Percentiles rank a stretch among this genome's conserved stretches.
Conservation (phyloP, 768 basidiomycete species). For the Leccinum obscurum region DNA sequence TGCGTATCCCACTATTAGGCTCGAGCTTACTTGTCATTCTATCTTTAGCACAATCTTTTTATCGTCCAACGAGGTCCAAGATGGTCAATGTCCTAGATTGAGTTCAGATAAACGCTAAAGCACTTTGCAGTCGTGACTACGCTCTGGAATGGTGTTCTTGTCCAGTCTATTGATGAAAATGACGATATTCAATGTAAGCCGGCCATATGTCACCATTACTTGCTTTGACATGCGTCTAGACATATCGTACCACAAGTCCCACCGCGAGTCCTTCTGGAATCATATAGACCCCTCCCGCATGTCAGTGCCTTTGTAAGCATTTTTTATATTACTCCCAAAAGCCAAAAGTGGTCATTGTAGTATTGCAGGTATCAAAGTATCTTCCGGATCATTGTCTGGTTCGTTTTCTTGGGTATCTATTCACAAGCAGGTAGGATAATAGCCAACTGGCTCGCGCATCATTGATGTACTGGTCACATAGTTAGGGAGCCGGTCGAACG, state of each 20-base stretch:
- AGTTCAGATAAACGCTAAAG: slow-evolving; percentile 6
- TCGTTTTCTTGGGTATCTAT: slow-evolving; percentile 76
- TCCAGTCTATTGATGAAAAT: slow-evolving; percentile 74
- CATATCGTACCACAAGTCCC: slow-evolving; percentile 60
- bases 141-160: slow-evolving; percentile 80
- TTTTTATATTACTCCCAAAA: background rate
- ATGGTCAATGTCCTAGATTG: slow-evolving; percentile 46
- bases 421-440: slow-evolving; percentile 71
- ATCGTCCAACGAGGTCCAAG: slow-evolving; percentile 83
- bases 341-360: background rate
- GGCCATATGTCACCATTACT: background rate
- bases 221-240: slow-evolving; percentile 44
- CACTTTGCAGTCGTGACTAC: slow-evolving; percentile 63
- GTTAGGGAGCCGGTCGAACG: slow-evolving; percentile 79
- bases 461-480: slow-evolving; percentile 25
- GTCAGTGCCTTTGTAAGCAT: slow-evolving; percentile 67
- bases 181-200: slow-evolving; percentile 76
- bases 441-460: background rate
- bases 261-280: slow-evolving; percentile 57
- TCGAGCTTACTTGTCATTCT: slow-evolving; percentile 4
- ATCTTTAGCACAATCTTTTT: slow-evolving; percentile 70
- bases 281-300: slow-evolving; percentile 78
- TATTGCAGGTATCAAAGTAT: slow-evolving; percentile 77
- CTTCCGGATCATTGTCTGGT: slow-evolving; percentile 75
- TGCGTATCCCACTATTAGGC: slow-evolving; percentile 29